A percentile compares a stretch with the other conserved stretches of the same genome.
Conservation (phyloP, 1,139 yeast genomes). For the Protomyces macrosporus region DNA sequence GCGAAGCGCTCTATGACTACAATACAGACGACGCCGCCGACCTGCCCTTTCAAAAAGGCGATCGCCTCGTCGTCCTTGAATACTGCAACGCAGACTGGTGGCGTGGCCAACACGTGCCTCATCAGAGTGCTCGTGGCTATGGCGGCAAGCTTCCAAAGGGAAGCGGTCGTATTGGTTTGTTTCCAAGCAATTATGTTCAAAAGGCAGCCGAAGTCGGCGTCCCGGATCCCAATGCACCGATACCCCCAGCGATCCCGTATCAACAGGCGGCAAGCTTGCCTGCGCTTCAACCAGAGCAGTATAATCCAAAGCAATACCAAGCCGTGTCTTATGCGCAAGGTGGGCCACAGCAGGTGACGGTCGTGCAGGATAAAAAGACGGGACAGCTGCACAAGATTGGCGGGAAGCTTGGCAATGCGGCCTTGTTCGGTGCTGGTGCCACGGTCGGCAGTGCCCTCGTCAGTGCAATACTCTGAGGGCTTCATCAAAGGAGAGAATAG, state of each 20-base stretch:
- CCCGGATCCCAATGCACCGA: not conserved
- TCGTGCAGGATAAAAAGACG: conserved; percentile 38
- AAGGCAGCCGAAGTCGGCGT: conserved; percentile 9
- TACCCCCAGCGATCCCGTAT: conserved; percentile 34
- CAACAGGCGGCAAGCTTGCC: conserved; percentile 39
- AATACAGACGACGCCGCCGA: conserved; percentile 68
- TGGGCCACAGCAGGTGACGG: conserved; percentile 35
- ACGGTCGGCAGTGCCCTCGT: conserved; percentile 40
- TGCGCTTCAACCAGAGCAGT: conserved; percentile 35
- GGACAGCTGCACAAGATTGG: conserved; percentile 59
- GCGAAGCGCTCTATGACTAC: conserved; percentile 57
- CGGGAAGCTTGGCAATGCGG: conserved; percentile 81
- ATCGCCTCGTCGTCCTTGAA: conserved; percentile 62
- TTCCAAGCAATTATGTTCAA: conserved; percentile 81
- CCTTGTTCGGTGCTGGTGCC: conserved; percentile 96
- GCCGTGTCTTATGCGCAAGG: conserved; percentile 34
- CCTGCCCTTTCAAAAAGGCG: conserved; percentile 59
- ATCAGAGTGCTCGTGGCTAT: not conserved
- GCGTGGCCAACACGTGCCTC: conserved; percentile 2
- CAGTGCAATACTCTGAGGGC: not conserved
- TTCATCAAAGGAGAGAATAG: too few relatives aligned
- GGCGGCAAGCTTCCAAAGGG: conserved; percentile 32
- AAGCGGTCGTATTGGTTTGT: conserved; percentile 64
- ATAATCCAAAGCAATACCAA: conserved; percentile 38
- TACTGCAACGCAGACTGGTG: conserved; percentile 91